phyloP scores from a whole-genome alignment of 139 green algal species.

The Chlorella sp. region DNA sequence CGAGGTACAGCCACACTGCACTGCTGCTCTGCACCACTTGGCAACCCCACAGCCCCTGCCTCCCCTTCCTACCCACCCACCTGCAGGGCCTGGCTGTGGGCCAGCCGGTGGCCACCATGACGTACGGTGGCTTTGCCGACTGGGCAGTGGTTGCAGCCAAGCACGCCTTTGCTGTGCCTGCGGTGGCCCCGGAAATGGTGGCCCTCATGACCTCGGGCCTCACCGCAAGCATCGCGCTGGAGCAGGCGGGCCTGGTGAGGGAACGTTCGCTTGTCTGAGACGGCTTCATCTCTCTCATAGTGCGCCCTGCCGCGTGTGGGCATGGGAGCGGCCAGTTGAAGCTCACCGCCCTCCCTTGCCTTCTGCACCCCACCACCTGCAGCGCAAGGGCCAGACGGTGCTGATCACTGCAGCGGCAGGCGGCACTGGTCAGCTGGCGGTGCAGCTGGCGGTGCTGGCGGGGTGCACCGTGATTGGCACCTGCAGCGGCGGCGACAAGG shows the following conservation, averaged over 20 bases:
- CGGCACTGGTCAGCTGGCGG: slow-evolving; percentile 94
- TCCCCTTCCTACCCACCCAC: no score
- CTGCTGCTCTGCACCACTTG: no score
- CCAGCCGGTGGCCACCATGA: slow-evolving; percentile 70
- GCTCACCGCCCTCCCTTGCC: neutral
- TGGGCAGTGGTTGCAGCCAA: slow-evolving; percentile 43
- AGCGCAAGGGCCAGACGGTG: slow-evolving; percentile 74
- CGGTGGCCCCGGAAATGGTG: slow-evolving; percentile 70
- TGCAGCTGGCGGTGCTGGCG: slow-evolving; percentile 90
- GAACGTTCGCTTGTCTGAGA: no score
- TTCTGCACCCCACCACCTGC: neutral
- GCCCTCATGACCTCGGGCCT: slow-evolving; percentile 88
- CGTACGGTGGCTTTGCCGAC: slow-evolving; percentile 73
- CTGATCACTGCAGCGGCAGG: slow-evolving; percentile 94
- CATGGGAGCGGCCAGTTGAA: neutral
- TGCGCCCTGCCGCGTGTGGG: no score
- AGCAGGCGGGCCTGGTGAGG: slow-evolving; percentile 38
- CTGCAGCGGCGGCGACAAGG: slow-evolving; percentile 84
- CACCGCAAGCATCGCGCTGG: slow-evolving; percentile 82
- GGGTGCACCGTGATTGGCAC: slow-evolving; percentile 92
- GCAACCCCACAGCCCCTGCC: no score
- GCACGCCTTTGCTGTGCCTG: slow-evolving; percentile 59
- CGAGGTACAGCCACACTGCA: no score
- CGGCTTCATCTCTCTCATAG: no score
- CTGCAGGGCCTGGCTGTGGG: slow-evolving; percentile 52